Evolutionary conservation across 352 stramenopile species (phyloP).

Genomic region (Thraustochytrium sp.): DNA sequence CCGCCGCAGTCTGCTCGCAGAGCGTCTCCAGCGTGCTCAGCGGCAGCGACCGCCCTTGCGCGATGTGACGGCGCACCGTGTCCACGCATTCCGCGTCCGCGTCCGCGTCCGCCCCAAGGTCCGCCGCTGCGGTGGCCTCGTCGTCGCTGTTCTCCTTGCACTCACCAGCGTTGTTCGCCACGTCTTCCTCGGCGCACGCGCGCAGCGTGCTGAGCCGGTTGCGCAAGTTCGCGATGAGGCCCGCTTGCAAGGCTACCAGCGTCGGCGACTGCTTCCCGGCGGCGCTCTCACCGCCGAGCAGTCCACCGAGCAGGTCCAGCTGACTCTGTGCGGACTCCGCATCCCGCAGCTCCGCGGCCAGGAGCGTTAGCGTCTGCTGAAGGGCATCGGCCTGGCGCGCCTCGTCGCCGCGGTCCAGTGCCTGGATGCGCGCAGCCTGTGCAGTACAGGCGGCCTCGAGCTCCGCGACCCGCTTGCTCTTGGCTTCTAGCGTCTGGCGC

Average conservation of each 20-base stretch:
- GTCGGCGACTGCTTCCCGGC: background rate
- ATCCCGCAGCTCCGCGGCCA: background rate
- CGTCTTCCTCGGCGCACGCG: no score
- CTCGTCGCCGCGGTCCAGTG: background rate
- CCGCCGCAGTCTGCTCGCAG: background rate
- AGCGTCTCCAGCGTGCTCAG: background rate
- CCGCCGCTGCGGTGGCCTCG: no score
- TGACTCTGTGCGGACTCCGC: background rate
- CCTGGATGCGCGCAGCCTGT: background rate
- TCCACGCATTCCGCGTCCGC: no score
- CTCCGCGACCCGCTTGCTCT: background rate
- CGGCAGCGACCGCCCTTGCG: background rate
- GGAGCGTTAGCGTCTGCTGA: background rate
- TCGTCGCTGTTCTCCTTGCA: background rate
- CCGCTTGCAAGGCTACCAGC: background rate
- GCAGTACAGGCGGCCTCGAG: background rate
- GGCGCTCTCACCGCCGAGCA: background rate
- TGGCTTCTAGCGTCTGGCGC: background rate
- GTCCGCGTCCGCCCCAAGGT: no score
- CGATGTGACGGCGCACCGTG: background rate
- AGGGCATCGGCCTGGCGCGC: background rate
- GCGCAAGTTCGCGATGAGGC: background rate
- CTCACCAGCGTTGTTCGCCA: background rate
- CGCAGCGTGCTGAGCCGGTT: background rate
- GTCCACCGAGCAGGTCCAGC: background rate